Conservation (phyloP, 345 rosid genomes). For the Euclidium syriacum region DNA sequence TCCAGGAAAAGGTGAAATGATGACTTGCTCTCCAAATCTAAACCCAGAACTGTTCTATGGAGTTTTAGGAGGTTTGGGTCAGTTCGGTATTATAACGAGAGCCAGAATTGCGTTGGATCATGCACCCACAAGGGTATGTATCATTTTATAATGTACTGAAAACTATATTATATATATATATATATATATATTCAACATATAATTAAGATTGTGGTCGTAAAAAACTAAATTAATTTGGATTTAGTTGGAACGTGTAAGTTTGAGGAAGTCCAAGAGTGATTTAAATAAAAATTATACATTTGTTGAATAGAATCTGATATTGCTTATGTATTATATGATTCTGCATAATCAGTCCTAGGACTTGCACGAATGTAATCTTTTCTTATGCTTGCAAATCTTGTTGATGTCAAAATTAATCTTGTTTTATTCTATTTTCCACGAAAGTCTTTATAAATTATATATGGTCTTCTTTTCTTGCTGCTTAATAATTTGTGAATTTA, state of each 20-base stretch:
- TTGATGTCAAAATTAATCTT: slow-evolving; percentile 10
- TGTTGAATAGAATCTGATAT: slow-evolving; percentile 12
- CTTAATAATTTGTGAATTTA: background rate
- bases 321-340: slow-evolving; percentile 22
- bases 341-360: slow-evolving; percentile 21
- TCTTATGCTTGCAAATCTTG: slow-evolving; percentile 32
- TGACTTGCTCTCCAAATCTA: slow-evolving; percentile 47
- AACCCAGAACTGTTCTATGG: slow-evolving; percentile 62
- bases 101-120: slow-evolving; percentile 59
- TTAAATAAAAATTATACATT: background rate
- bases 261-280: slow-evolving; percentile 8
- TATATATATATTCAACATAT: background rate
- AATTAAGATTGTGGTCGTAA: background rate
- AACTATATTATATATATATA: background rate
- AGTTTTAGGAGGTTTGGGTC: slow-evolving; percentile 78
- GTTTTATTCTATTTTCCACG: background rate
- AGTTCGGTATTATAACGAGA: slow-evolving; percentile 76
- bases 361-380: slow-evolving; percentile 8
- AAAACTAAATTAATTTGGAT: background rate
- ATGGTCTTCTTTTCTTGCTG: no score
- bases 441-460: no score
- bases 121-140: slow-evolving; percentile 59
- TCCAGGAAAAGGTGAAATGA: slow-evolving; percentile 60
- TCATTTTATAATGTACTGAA: background rate
- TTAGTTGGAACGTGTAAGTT: background rate